Conservation (phyloP, 2,329 filamentous ascomycete species). For the Colletotrichum destructivum region DNA sequence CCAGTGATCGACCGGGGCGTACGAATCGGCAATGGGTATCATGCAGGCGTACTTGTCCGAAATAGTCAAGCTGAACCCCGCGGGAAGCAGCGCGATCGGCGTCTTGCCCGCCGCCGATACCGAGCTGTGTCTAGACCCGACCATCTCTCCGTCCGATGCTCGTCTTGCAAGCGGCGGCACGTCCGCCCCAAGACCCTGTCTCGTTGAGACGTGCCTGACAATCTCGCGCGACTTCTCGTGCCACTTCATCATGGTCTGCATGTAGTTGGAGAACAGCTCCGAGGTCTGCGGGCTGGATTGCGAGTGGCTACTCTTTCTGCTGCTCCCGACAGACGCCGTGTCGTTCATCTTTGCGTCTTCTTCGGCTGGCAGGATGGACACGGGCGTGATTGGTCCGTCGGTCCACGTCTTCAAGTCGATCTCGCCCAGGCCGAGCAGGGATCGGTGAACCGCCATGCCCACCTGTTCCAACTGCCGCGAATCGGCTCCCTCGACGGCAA, state of each 20-base stretch:
- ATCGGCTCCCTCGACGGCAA: slow-evolving; percentile 86
- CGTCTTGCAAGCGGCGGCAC: slow-evolving; percentile 28
- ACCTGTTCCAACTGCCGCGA: slow-evolving; percentile 66
- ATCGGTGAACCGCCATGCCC: slow-evolving; percentile 75
- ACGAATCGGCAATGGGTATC: slow-evolving; percentile 83
- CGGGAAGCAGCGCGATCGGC: slow-evolving; percentile 82
- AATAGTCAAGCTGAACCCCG: slow-evolving; percentile 84
- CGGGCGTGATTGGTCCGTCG: slow-evolving; percentile 48
- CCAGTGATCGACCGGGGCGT: slow-evolving; percentile 92
- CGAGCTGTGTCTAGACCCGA: slow-evolving; percentile 16
- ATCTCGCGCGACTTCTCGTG: slow-evolving; percentile 83
- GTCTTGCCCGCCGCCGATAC: slow-evolving; percentile 52
- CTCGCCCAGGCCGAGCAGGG: slow-evolving; percentile 65
- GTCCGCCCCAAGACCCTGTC: slow-evolving; percentile 33
- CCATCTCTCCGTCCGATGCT: slow-evolving; percentile 35
- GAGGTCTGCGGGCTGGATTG: slow-evolving; percentile 46
- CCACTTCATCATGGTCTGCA: slow-evolving; percentile 80
- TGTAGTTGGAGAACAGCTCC: slow-evolving; percentile 70
- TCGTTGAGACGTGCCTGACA: slow-evolving; percentile 62
- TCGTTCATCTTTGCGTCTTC: slow-evolving; percentile 40
- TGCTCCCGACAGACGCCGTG: slow-evolving; percentile 26
- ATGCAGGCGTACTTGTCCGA: slow-evolving; percentile 82
- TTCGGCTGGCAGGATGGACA: slow-evolving; percentile 34
- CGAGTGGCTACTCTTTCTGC: slow-evolving; percentile 40
- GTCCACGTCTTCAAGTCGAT: slow-evolving; percentile 61